phyloP scores from a whole-genome alignment of 1,139 yeast species.

The Hyphopichia pseudoburtonii region DNA sequence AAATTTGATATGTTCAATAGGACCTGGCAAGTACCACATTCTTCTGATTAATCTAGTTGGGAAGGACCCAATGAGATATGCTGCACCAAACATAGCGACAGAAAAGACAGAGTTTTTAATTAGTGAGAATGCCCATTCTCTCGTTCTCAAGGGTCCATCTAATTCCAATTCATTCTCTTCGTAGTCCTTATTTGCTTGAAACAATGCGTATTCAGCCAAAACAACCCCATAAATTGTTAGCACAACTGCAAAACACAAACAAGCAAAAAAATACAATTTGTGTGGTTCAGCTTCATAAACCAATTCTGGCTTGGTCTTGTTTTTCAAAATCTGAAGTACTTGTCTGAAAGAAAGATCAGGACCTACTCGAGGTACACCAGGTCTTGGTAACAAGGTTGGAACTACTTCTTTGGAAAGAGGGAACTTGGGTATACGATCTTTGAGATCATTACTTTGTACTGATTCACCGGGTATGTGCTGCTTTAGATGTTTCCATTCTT shows the following conservation, averaged over 20 bases:
- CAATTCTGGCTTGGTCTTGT: conserved; percentile 64
- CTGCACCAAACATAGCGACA: conserved; percentile 35
- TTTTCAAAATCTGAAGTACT: conserved; percentile 59
- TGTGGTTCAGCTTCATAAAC: conserved; percentile 86
- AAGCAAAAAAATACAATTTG: conserved; percentile 66
- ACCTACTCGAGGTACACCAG: conserved; percentile 73
- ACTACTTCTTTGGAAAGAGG: conserved; percentile 66
- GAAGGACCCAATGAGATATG: conserved; percentile 46
- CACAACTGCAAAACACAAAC: conserved; percentile 68
- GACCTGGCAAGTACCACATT: conserved; percentile 71
- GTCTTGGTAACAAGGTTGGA: conserved; percentile 70
- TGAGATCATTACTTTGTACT: conserved; percentile 45
- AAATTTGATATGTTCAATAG: conserved; percentile 56
- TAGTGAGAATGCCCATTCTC: conserved; percentile 39
- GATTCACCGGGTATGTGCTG: conserved; percentile 64
- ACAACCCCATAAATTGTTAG: conserved; percentile 68
- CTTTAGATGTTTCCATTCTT: conserved; percentile 47
- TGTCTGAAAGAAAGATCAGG: conserved; percentile 56
- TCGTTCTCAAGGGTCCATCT: conserved; percentile 31
- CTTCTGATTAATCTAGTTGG: conserved; percentile 74
- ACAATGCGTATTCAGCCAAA: conserved; percentile 57
- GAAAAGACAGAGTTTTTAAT: conserved; percentile 36
- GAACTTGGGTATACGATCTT: conserved; percentile 58
- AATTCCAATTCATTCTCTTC: conserved; percentile 54
- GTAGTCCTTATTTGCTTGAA: conserved; percentile 57